Evolutionary conservation across 106 monocot species (phyloP).

Genomic region (Acorus calamus): DNA sequence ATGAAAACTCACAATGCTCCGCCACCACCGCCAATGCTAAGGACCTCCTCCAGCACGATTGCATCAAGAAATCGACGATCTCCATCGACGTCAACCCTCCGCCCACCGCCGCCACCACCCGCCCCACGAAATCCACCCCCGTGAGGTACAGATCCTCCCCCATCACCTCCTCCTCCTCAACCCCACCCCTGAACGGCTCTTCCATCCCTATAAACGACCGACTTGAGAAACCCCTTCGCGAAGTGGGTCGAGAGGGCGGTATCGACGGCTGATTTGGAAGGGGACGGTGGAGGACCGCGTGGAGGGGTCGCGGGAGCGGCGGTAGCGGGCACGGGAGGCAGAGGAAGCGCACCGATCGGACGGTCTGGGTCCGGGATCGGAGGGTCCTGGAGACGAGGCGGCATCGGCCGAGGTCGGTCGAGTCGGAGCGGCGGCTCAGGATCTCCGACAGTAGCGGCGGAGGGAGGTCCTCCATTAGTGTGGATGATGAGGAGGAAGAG

Average conservation of each 20-base stretch:
- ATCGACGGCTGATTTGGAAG: conserved; percentile 24
- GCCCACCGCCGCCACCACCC: too few relatives aligned
- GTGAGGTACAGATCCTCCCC: too few relatives aligned
- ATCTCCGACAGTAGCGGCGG: neutral
- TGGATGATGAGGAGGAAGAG: too few relatives aligned
- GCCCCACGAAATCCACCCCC: too few relatives aligned
- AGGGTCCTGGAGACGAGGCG: neutral
- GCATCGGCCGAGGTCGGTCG: neutral
- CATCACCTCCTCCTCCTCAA: conserved; percentile 5
- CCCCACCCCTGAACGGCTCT: neutral
- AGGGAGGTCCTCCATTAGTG: neutral
- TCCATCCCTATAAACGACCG: conserved; percentile 15
- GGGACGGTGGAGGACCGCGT: conserved; percentile 5
- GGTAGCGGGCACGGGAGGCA: conserved; percentile 24
- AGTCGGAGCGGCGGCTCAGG: neutral
- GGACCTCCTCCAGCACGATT: too few relatives aligned
- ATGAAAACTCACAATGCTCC: too few relatives aligned
- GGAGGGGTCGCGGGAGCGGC: conserved; percentile 12
- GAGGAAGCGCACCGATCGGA: conserved; percentile 12
- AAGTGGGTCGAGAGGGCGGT: conserved; percentile 24
- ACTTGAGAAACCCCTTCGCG: neutral
- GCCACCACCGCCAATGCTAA: too few relatives aligned
- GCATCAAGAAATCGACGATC: too few relatives aligned
- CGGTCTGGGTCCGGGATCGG: neutral
- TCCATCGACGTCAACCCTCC: too few relatives aligned